Conservation (phyloP, 148 eudicot genomes). For the Rhododendron ovatum region DNA sequence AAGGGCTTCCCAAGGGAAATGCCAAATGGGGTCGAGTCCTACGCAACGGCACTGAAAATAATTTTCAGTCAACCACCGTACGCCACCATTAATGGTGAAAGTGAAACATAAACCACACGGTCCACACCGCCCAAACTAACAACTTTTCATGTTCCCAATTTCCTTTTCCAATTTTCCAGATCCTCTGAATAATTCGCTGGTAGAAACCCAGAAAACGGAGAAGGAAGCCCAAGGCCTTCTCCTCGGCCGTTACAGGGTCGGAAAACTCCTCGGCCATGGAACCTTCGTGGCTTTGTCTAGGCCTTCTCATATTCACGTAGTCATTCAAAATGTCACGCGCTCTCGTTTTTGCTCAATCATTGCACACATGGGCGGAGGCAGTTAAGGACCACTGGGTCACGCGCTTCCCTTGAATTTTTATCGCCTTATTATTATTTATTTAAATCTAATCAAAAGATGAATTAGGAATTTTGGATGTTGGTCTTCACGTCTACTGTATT, state of each 20-base stretch:
- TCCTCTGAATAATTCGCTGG: not conserved
- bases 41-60: not conserved
- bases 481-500: too few relatives aligned
- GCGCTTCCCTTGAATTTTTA: too few relatives aligned
- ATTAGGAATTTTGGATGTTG: too few relatives aligned
- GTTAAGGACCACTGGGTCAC: too few relatives aligned
- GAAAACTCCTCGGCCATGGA: conserved; percentile 12
- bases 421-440: too few relatives aligned
- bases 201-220: not conserved
- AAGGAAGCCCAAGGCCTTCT: conserved; percentile 24
- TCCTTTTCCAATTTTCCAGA: not conserved
- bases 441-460: too few relatives aligned
- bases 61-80: not conserved
- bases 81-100: not conserved
- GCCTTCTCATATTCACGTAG: conserved; percentile 18
- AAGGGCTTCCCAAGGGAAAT: not conserved
- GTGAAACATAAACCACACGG: not conserved
- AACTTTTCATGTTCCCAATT: not conserved
- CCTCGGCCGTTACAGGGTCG: conserved; percentile 44
- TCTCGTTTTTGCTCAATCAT: too few relatives aligned
- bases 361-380: too few relatives aligned
- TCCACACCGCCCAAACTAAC: not conserved
- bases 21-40: not conserved
- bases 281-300: conserved; percentile 15
- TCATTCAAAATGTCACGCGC: too few relatives aligned